Base-by-base conservation (phyloP, 2,329 filamentous ascomycete genomes). In the Ilyonectria sp. region DNA sequence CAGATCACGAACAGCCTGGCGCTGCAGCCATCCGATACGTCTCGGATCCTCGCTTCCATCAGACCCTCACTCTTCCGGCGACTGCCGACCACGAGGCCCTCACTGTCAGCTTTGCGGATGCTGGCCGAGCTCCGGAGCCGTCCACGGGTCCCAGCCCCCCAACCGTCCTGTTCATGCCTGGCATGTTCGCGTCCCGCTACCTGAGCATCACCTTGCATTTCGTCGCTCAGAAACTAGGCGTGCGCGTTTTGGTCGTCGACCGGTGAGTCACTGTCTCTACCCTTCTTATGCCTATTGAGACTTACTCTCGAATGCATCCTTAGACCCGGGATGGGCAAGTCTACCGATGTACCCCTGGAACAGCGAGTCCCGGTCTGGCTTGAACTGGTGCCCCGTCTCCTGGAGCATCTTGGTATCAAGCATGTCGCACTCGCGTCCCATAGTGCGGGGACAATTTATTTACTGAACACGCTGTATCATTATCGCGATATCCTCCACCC, bases 161-260 rank as follows among this genome's bases (percentile, higher is more conserved):
- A 2, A 70, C 71, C 7, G 64, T 80, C 1, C 50, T 80, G 1
- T 75, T 80, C 46, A 71, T 78, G 40, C 79, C 75, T 29, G 71
- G 75, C 33, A 73, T 78, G 71, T 78, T 76, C 44, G 73, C 75
- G 63, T 55, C 70, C 66, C 62, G 69, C 71, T 73, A 75, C 62
- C 52, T 79, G 49, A 76, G 77, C 33, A 63, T 79, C 10, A 68
- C 71, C 60, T 79, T 82, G 66, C 77, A 82, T 64, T 67, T 69
- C 2, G 69, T 81, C 10, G 81, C 78, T 7, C 73, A 72, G 49
- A 67, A 71, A 49, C 59, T 79, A 47, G 68, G 74, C 11, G 70
- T 82, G 17, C 79, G 80, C 26, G 68, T 82, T 23, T 69, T 82
- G 47, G 63, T 72, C 54, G 63, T 74, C 2, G 80, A 83, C 69